Evolutionary conservation across 1,139 yeast species (phyloP), one percentile per base, ranked within the genome.

Genomic region (Candida neerlandica): DNA sequence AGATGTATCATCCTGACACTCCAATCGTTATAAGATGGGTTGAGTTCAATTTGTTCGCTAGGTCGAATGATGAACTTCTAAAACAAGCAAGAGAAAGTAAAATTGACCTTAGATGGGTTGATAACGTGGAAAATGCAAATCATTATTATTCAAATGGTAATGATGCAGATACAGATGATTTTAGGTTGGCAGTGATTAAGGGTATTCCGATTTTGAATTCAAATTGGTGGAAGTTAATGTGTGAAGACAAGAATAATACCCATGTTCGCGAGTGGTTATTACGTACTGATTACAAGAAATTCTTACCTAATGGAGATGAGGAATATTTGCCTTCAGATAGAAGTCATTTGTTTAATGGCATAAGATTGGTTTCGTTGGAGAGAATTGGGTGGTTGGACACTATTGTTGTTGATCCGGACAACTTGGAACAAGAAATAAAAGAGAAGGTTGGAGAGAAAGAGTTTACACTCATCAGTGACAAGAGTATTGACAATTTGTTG

Each of bases 201-300:
- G 71, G 63, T 0, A 47, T 67, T 2, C 71, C 73, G 1, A 51
- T 71, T 5, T 56, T 71, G 11, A 58, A 61, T 41, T 47, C 55
- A 7, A 41, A 49, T 2, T 72, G 76, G 77, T 33, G 61, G 10
- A 53, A 55, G 19, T 51, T 45, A 12, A 50, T 67, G 1, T 39
- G 46, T 19, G 19, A 51, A 2, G 43, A 60, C 5, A 51, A 54
- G 1, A 43, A 56, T 3, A 48, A 57, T 23, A 53, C 55, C 3
- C 46, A 55, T 18, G 56, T 63, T 3, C 52, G 55, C 7, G 38
- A 46, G 2, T 70, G 73, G 74, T 55, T 64, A 16, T 40, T 58
- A n/a, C 40, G 55, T 15, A 46, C 58, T 11, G 58, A 59, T 23
- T 45, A 49, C n/a, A 30, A 32, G 5, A 41, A 52, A n/a, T 61